Evolutionary conservation across 1,139 yeast genomes (phyloP).

Genomic region (Schizosaccharomyces versatilis): DNA sequence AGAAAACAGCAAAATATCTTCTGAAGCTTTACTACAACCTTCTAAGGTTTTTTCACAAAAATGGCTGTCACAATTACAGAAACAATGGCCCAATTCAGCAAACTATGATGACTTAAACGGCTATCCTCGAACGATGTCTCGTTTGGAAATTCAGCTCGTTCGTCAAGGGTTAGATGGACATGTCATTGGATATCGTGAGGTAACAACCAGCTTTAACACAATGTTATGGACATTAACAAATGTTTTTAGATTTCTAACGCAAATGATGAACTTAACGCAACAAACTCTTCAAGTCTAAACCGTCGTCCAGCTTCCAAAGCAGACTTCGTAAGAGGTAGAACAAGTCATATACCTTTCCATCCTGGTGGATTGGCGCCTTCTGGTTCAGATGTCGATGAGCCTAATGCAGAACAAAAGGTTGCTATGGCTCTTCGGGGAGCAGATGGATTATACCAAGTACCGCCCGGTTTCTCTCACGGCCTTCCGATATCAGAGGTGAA

Average conservation of each 20-base stretch:
- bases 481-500: constrained; percentile 18
- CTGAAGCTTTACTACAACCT: constrained; percentile 17
- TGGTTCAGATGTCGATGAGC: constrained; percentile 14
- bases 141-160: constrained; percentile 21
- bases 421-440: constrained; percentile 17
- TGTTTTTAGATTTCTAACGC: constrained; percentile 13
- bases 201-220: constrained; percentile 16
- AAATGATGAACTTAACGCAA: neutral
- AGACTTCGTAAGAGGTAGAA: constrained; percentile 44
- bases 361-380: constrained; percentile 52
- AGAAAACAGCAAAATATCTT: too few relatives aligned
- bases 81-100: constrained; percentile 13
- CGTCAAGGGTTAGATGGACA: constrained; percentile 56
- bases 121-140: constrained; percentile 22
- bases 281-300: neutral
- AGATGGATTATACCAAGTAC: constrained; percentile 56
- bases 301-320: constrained; percentile 44
- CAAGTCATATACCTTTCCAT: constrained; percentile 66
- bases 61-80: constrained; percentile 21
- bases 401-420: constrained; percentile 17
- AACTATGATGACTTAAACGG: constrained; percentile 19
- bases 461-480: constrained; percentile 69
- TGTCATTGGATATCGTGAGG: constrained; percentile 19
- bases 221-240: constrained; percentile 4
- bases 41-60: constrained; percentile 15